Evolutionary conservation across 73 alveolate species (phyloP), one percentile per base, ranked within the genome.

Genomic region (Tetrahymena elliotti): DNA sequence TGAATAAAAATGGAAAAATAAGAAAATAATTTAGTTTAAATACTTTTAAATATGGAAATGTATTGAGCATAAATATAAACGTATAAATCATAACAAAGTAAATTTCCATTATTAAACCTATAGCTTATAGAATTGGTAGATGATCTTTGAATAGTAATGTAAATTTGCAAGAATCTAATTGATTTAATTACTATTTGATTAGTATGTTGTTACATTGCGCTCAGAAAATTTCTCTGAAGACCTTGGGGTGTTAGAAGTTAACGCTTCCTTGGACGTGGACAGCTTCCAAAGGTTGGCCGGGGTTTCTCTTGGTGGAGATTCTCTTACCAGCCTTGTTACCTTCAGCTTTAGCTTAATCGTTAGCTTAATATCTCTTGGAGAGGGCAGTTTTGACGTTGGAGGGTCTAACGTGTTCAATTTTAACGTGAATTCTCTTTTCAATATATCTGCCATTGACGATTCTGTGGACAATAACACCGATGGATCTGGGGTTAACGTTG

Each of bases 351-450:
- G 98, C 98, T 37, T 96, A 97, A 93, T 96, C 99, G 83, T 97
- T 96, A 92, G 95, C 99, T 96, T 97, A 96, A 94, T 99, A 99
- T 95, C 99, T 99, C 95, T 97, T 96, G 97, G 98, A 97, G 98
- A 99, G 99, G 88, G 98, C 99, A 93, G 98, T 99, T 96, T 99
- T 97, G 98, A 99, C 98, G 93, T 98, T 97, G 52, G 99, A 97
- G 94, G 95, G 98, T 97, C 99, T 97, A 83, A 98, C 96, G 93
- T 98, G 99, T 95, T 98, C 99, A 53, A 96, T 96, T 96, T 99
- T 98, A 93, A 98, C 99, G 95, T 98, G 98, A 93, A 98, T 95
- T 96, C 99, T 97, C 98, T 98, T 98, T 92, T 95, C 97, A 53
- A 98, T 97, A 97, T 96, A 97, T 95, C 98, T 97, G 95, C 97